Base-by-base conservation (phyloP, 2,329 filamentous ascomycete genomes). In the Aspergillus arachidicola region DNA sequence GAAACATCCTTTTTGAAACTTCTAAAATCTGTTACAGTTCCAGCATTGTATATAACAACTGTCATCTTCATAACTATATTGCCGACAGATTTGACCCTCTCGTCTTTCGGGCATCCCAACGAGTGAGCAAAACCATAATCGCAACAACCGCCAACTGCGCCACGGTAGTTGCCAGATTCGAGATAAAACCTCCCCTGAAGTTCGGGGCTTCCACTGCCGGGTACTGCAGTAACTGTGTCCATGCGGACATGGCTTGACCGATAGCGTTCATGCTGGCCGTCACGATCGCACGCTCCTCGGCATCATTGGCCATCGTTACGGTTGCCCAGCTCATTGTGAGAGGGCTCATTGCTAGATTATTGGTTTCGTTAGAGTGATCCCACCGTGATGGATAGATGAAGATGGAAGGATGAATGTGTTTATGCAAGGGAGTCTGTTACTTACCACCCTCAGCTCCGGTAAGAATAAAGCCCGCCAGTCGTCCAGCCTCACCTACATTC, bases 231-330 rank as follows among this genome's bases (percentile, higher is more conserved):
- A 81, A 67, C 59, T 81, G 78, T 2, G 73, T 76, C 54, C 79
- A 78, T 0, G 79, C 79, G 14, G 73, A 76, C 38, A 81, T 79
- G 2, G 73, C 79, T 63, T 81, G 79, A 1, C 79, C 79, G 55
- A 81, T 78, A 6, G 79, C 76, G 55, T 81, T 81, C 78, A 81
- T 81, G 34, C 77, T 80, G 0, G 78, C 78, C 19, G 77, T 80
- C 6, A 80, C 77, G 2, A 80, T 71, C 1, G 79, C 79, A 23
- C 79, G 71, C 63, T 81, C 79, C 59, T 81, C 79, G 9, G 78
- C 77, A 50, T 79, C 76, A 12, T 76, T 72, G 2, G 73, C 71
- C 76, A 79, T 79, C 10, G 73, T 68, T 2, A 78, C 68, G 0
- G 77, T 77, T 26, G 78, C 77, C 79, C 78, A 81, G 11, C 74